Conservation (phyloP, 495 filamentous ascomycete species). For the Rusavskia elegans region DNA sequence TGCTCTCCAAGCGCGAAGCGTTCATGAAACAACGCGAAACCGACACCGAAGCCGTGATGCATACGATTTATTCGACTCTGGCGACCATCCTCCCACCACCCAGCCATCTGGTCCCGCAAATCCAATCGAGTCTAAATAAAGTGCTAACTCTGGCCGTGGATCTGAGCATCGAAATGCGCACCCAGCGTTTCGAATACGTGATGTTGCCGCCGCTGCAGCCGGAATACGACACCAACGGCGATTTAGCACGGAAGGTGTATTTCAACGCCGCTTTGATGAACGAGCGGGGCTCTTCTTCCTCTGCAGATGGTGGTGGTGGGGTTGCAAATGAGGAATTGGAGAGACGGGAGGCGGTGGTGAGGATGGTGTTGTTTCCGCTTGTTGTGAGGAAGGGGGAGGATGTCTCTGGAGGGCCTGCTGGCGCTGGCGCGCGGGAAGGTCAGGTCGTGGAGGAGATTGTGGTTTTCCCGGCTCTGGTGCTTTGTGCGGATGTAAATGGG, state of each 20-base stretch:
- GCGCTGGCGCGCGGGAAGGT: too few relatives aligned
- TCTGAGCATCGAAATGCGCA: slow-evolving; percentile 90
- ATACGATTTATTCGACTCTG: slow-evolving; percentile 68
- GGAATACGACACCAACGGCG: slow-evolving; percentile 84
- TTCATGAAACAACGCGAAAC: slow-evolving; percentile 62
- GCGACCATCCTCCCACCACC: slow-evolving; percentile 71
- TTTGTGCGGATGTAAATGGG: slow-evolving; percentile 38
- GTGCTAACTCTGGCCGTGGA: slow-evolving; percentile 71
- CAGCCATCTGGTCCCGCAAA: slow-evolving; percentile 50
- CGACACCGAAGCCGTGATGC: slow-evolving; percentile 79
- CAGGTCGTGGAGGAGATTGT: slow-evolving; percentile 77
- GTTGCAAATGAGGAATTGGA: slow-evolving; percentile 64
- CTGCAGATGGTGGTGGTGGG: slow-evolving; percentile 37
- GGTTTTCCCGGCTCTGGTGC: slow-evolving; percentile 82
- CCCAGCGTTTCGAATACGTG: slow-evolving; percentile 86
- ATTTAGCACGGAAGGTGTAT: slow-evolving; percentile 60
- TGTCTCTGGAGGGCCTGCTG: slow-evolving; percentile 53
- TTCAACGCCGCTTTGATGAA: slow-evolving; percentile 92
- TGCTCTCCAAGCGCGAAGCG: slow-evolving; percentile 58
- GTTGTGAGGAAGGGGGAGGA: slow-evolving; percentile 93
- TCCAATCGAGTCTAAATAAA: slow-evolving; percentile 65
- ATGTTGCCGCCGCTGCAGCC: slow-evolving; percentile 94
- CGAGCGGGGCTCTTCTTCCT: slow-evolving; percentile 64
- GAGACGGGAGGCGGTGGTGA: slow-evolving; percentile 54
- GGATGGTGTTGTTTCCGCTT: slow-evolving; percentile 83